Conservation (phyloP, 108 stramenopile genomes). For the Stephanodiscus minutulus region DNA sequence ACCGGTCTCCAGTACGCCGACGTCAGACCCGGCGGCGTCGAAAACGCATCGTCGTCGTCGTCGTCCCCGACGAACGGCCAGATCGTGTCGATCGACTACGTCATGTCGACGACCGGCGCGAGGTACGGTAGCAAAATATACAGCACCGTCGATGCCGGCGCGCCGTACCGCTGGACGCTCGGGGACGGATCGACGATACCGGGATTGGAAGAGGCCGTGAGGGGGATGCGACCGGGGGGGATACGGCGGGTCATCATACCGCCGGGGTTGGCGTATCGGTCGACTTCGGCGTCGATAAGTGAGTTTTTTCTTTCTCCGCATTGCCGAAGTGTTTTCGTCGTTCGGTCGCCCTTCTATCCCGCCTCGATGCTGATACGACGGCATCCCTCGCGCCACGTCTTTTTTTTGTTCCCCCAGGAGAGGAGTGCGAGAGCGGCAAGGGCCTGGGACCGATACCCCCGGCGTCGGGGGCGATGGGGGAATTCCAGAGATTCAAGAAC, state of each 20-base stretch:
- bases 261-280: constrained; percentile 53
- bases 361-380: background rate
- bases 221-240: constrained; percentile 68
- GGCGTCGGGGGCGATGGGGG: constrained; percentile 47
- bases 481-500: constrained; percentile 80
- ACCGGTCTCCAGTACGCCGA: constrained; percentile 72
- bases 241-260: constrained; percentile 71
- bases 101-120: constrained; percentile 76
- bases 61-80: constrained; percentile 33
- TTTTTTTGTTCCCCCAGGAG: background rate
- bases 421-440: constrained; percentile 52
- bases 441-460: constrained; percentile 69
- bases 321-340: too few relatives aligned
- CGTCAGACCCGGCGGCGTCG: constrained; percentile 69
- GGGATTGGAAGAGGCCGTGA: constrained; percentile 68
- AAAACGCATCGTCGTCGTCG: constrained; percentile 24
- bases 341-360: too few relatives aligned
- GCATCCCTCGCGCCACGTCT: background rate
- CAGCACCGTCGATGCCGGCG: constrained; percentile 54
- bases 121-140: constrained; percentile 73
- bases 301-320: background rate
- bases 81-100: constrained; percentile 68
- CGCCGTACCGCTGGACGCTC: constrained; percentile 67
- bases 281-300: constrained; percentile 29
- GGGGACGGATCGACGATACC: constrained; percentile 70